A percentile compares a stretch with the other conserved stretches of the same genome.
Evolutionary conservation across 2,329 filamentous ascomycete genomes (phyloP).

Genomic region (Stagonosporopsis tanaceti): DNA sequence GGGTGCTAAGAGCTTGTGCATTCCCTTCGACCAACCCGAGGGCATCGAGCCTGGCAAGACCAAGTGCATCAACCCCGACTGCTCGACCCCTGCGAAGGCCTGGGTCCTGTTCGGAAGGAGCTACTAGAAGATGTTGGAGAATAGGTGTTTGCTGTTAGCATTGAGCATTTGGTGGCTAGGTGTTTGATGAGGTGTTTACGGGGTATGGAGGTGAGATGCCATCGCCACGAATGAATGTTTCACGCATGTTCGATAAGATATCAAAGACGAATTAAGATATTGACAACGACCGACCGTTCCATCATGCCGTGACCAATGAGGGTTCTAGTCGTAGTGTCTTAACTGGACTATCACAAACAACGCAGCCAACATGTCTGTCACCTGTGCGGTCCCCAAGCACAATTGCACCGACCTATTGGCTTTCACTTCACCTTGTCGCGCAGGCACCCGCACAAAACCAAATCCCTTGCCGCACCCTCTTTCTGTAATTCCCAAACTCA

Average conservation of each 20-base stretch:
- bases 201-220: slow-evolving; percentile 19
- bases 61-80: slow-evolving; percentile 92
- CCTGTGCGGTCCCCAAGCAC: neutral
- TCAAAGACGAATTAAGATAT: slow-evolving; percentile 10
- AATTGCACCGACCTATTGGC: neutral
- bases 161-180: slow-evolving; percentile 32
- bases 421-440: neutral
- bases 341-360: neutral
- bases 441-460: no score
- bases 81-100: slow-evolving; percentile 75
- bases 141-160: slow-evolving; percentile 15
- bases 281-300: neutral
- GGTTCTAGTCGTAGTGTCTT: no score
- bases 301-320: neutral
- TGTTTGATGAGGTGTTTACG: slow-evolving; percentile 27
- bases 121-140: slow-evolving; percentile 37
- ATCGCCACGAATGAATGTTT: slow-evolving; percentile 9
- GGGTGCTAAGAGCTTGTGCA: slow-evolving; percentile 79
- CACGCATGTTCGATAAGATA: slow-evolving; percentile 10
- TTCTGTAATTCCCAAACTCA: no score
- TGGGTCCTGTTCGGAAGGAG: slow-evolving; percentile 89
- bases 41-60: slow-evolving; percentile 81
- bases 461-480: no score
- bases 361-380: neutral
- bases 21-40: slow-evolving; percentile 86